phyloP scores from a whole-genome alignment of 306 rosid genomes.

The Cajanus cajan region DNA sequence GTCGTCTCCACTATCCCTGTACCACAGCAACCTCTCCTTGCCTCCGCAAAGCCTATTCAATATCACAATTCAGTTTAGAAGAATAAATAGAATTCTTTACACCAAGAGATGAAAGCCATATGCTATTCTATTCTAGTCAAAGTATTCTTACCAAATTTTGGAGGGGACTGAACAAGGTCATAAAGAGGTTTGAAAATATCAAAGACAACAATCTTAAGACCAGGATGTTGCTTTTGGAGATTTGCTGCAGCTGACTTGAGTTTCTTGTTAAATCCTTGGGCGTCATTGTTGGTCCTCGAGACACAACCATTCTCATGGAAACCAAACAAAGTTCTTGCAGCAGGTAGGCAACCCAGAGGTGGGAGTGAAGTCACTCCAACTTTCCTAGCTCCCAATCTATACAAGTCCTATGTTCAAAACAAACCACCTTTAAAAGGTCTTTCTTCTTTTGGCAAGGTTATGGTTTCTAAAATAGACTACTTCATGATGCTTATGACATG shows the following conservation, averaged over 20 bases:
- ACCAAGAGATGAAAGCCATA: neutral
- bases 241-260: slow-evolving; percentile 49
- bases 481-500: neutral
- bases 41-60: slow-evolving; percentile 60
- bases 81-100: neutral
- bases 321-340: slow-evolving; percentile 57
- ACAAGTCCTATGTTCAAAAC: slow-evolving; percentile 51
- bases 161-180: slow-evolving; percentile 65
- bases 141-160: slow-evolving; percentile 53
- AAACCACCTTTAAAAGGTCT: neutral
- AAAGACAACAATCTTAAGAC: slow-evolving; percentile 63
- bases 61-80: neutral
- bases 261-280: slow-evolving; percentile 69
- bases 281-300: slow-evolving; percentile 52
- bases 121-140: neutral
- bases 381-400: slow-evolving; percentile 72
- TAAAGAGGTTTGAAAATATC: slow-evolving; percentile 67
- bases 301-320: slow-evolving; percentile 58
- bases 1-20: slow-evolving; percentile 71
- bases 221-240: slow-evolving; percentile 67
- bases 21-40: slow-evolving; percentile 83
- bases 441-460: neutral
- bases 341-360: slow-evolving; percentile 83
- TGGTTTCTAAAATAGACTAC: neutral
- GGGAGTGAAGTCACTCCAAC: slow-evolving; percentile 85